A percentile compares a stretch with the other conserved stretches of the same genome.
phyloP scores from a whole-genome alignment of 1,284 basidiomycete species.

The Ganoderma sinense region DNA sequence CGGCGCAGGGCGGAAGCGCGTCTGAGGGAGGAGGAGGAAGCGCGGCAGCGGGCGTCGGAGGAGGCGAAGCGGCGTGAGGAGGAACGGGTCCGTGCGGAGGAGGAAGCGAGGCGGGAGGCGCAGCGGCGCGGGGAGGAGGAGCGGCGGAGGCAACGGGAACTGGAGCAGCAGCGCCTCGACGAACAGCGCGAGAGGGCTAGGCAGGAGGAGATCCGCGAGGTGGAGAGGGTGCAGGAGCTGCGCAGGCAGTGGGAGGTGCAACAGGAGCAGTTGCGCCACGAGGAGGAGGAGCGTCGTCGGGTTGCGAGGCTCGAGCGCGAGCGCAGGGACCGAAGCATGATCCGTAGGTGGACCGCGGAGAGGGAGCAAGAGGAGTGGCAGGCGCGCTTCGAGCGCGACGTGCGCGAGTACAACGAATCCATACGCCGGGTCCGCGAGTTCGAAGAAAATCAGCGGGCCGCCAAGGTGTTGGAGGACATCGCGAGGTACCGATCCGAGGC shows the following conservation, averaged over 20 bases:
- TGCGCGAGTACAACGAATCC: neutral
- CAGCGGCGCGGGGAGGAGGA: neutral
- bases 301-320: neutral
- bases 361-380: neutral
- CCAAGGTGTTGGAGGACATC: neutral
- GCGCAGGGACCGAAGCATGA: neutral
- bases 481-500: no score
- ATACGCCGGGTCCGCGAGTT: neutral
- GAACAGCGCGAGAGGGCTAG: neutral
- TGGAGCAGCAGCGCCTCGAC: constrained; percentile 6
- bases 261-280: neutral
- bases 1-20: neutral
- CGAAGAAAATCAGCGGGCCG: neutral
- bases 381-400: neutral
- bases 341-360: neutral
- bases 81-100: neutral
- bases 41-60: neutral
- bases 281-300: neutral
- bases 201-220: neutral
- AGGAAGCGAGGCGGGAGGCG: neutral
- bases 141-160: constrained; percentile 2
- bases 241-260: neutral
- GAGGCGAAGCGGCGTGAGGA: constrained; percentile 1
- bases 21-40: constrained; percentile 1
- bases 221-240: neutral